These are phyloP conservation scores for Colletotrichum orbiculare DNA, from an alignment of 2,329 filamentous ascomycete species.

Conservation along the genomic window DNA sequence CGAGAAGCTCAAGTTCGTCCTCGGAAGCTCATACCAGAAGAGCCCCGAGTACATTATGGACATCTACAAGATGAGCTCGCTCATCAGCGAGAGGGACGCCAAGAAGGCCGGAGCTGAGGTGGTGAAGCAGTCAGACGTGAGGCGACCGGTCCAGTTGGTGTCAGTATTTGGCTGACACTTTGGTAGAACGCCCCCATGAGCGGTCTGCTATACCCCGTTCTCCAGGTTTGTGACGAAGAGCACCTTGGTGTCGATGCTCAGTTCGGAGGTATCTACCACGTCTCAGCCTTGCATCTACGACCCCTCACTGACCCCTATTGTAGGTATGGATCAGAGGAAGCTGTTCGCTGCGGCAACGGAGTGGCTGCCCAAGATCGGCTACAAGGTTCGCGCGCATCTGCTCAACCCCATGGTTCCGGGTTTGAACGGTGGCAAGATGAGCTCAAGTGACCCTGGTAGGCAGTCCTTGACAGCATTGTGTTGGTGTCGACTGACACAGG, in stretches of 20 bases:
- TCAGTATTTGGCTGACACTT: conserved; percentile 7
- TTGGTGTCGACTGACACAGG: conserved; percentile 18
- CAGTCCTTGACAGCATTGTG: background rate
- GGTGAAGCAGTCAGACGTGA: conserved; percentile 82
- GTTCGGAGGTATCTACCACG: conserved; percentile 73
- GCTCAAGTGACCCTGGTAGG: conserved; percentile 74
- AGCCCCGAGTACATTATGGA: conserved; percentile 84
- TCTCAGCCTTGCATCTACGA: too few species aligned
- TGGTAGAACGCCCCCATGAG: conserved; percentile 66
- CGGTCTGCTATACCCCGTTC: conserved; percentile 83
- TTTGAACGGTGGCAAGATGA: conserved; percentile 88
- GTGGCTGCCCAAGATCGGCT: conserved; percentile 85
- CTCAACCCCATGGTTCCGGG: conserved; percentile 94
- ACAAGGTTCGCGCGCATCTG: conserved; percentile 71
- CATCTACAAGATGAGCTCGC: conserved; percentile 78
- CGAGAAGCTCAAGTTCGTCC: conserved; percentile 83
- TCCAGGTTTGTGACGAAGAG: conserved; percentile 93
- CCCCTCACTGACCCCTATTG: background rate
- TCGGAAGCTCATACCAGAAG: conserved; percentile 86
- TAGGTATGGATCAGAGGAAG: conserved; percentile 82
- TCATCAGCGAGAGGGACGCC: conserved; percentile 82
- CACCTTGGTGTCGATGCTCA: conserved; percentile 89
- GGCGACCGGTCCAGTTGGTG: background rate
- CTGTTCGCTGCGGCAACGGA: conserved; percentile 89
- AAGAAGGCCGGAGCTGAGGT: conserved; percentile 93